phyloP scores from a whole-genome alignment of 2,329 filamentous ascomycete species.

The Ophiostoma novo-ulmi region DNA sequence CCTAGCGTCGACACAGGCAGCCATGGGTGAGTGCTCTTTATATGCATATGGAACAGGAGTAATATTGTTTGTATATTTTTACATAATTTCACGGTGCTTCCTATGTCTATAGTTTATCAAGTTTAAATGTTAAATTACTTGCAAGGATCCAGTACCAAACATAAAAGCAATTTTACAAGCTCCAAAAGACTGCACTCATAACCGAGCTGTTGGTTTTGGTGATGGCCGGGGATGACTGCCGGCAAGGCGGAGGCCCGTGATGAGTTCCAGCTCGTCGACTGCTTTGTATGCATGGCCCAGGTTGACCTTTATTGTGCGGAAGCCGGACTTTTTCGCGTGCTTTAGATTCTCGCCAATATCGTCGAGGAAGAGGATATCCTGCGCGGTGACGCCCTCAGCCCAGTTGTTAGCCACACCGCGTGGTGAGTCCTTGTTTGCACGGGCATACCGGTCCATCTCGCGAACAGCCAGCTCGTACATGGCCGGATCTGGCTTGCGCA shows the following conservation, averaged over 20 bases:
- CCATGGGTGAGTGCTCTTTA: too few relatives aligned
- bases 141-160: neutral
- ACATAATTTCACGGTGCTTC: neutral
- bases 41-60: too few relatives aligned
- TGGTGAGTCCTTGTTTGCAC: conserved; percentile 43
- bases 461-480: conserved; percentile 73
- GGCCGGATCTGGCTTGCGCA: conserved; percentile 77
- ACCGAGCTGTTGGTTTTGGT: conserved; percentile 38
- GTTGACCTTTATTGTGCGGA: conserved; percentile 78
- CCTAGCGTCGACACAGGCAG: too few relatives aligned
- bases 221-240: conserved; percentile 46
- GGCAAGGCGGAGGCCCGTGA: conserved; percentile 63
- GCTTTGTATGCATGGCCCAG: conserved; percentile 74
- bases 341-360: conserved; percentile 94
- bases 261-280: conserved; percentile 70
- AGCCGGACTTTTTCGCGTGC: conserved; percentile 65
- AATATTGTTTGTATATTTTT: too few relatives aligned
- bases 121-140: neutral
- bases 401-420: conserved; percentile 40
- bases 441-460: conserved; percentile 59
- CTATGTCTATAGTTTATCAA: neutral
- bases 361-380: conserved; percentile 80
- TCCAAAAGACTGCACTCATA: conserved; percentile 32
- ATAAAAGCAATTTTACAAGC: neutral
- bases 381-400: conserved; percentile 50